Base-by-base conservation (phyloP, 345 rosid species). In the Pugionium dolabratum region DNA sequence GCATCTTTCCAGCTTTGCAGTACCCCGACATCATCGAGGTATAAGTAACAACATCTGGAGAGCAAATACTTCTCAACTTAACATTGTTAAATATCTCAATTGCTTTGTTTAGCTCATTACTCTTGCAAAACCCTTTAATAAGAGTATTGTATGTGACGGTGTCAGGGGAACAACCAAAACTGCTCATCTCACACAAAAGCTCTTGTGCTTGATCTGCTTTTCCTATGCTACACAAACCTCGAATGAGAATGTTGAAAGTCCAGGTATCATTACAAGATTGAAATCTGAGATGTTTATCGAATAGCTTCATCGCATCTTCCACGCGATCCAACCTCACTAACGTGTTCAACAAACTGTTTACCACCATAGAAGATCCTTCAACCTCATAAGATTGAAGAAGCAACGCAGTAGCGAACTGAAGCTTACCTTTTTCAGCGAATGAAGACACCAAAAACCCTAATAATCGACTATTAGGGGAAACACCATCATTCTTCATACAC, bases 401-500 rank as follows among this genome's bases (percentile, higher is more conserved):
- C 79, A 90, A 67, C 7, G 72, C 78, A 77, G 66, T 81, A 4
- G 78, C 86, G 40, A 76, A 26, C 43, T 74, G 81, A 40, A 85
- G 71, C 58, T 77, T 70, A 30, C 83, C 86, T 2, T 76, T 82
- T 33, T 74, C 78, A 26, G 54, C 80, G 54, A 79, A 81, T 0
- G 86, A 82, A 9, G 78, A 71, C 1, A 88, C 74, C 71, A 93
- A 41, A 64, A 83, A 86, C 9, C 84, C 81, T 52, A 84, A 52
- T 18, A 83, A 61, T 0, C 68, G 37, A 66, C 72, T 44, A 67
- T 86, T 83, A 0, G 81, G 81, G 46, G 79, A 73, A 70, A 79
- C 75, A 31, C 95, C 96, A 66, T 90, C 99, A 58, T 48, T 79
- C 80, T 77, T 85, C 97, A 90, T 88, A 55, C 71, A 79, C 68